These are phyloP conservation scores for Ophiostoma quercus DNA, from an alignment of 2,329 filamentous ascomycete genomes.

Conservation along the genomic window DNA sequence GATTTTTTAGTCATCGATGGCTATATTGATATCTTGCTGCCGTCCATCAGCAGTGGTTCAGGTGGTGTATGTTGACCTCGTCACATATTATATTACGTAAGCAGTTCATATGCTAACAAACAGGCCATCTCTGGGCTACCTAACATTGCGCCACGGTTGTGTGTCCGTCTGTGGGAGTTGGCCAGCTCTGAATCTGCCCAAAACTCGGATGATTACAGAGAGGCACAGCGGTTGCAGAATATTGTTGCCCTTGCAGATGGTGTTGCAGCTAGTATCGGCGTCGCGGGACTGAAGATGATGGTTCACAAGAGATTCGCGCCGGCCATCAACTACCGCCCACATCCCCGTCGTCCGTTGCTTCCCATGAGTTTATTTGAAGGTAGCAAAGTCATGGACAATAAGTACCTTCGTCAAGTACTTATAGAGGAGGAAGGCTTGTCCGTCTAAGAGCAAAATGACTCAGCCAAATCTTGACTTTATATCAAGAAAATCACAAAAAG, in stretches of 20 bases:
- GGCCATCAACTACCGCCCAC: background rate
- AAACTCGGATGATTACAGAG: background rate
- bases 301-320: background rate
- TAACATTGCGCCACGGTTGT: too few species aligned
- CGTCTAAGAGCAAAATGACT: background rate
- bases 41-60: too few species aligned
- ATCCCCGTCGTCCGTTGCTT: background rate
- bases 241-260: background rate
- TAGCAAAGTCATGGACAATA: background rate
- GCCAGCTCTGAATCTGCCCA: background rate
- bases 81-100: too few species aligned
- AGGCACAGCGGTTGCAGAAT: background rate
- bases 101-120: too few species aligned
- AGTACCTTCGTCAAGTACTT: background rate
- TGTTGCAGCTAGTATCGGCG: background rate
- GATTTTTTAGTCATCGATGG: background rate
- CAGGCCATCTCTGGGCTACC: too few species aligned
- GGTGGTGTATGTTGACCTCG: too few species aligned
- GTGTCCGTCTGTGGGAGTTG: background rate
- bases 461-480: background rate
- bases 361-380: background rate
- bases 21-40: background rate
- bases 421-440: background rate
- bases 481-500: too few species aligned
- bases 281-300: background rate